Base-by-base conservation (phyloP, 352 stramenopile genomes). In the Pseudoperonospora humuli region DNA sequence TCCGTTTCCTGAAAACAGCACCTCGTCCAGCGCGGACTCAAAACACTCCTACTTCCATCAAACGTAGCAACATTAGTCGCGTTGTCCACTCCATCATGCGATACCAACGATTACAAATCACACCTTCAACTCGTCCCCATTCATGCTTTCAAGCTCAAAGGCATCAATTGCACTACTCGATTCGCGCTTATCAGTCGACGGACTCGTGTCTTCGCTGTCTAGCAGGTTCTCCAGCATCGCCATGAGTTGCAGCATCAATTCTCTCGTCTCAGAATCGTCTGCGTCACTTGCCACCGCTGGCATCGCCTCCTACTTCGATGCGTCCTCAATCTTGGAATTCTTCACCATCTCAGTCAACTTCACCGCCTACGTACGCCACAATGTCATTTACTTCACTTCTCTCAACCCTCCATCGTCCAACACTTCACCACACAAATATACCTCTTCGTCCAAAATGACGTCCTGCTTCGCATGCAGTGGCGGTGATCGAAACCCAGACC, bases 71-170 rank as follows among this genome's bases (percentile, higher is more conserved):
- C 2, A 38, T 44, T 5, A 43, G 20, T 46, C 15, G 15, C 19
- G 27, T 27, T n/a, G 17, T 6, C 25, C 5, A 19, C 2, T 10
- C 3, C n/a, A 10, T 10, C n/a, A 19, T 1, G 19, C 3, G 19
- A 34, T 15, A 3, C 26, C 17, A 26, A 21, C 4, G 26, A 4
- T 5, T 11, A 7, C 7, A 15, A 37, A 32, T 28, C 52, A 5
- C 24, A 84, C 71, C 69, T 86, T 84, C 10, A 89, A 50, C 32
- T 84, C 71, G 25, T 75, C 70, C 25, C 74, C 76, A 39, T 86
- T 59, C 74, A 89, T 84, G 19, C 50, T 67, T 50, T 85, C 67
- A 9, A 89, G 57, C 39, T 86, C 74, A 42, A 83, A 85, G 31
- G 67, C 69, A 17, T 68, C 70, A 10, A 61, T 64, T 32, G 73